Evolutionary conservation across 1,284 basidiomycete species (phyloP).

Genomic region (Tranzscheliella williamsii): DNA sequence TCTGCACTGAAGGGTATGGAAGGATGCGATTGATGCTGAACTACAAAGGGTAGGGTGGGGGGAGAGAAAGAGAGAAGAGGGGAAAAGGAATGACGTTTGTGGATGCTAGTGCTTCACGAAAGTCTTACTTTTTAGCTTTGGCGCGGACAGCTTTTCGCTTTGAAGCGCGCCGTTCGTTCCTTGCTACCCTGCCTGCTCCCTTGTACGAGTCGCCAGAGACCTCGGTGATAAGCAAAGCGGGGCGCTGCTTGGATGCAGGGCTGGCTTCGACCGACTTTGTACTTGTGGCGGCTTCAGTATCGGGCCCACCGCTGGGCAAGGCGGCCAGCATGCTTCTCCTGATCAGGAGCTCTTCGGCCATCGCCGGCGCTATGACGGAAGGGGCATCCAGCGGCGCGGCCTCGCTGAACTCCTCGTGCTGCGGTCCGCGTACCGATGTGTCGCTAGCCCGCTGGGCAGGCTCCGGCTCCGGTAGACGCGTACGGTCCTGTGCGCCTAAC

Average conservation of each 20-base stretch:
- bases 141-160: conserved; percentile 40
- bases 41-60: too few relatives aligned
- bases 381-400: conserved; percentile 12
- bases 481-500: conserved; percentile 41
- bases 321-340: conserved; percentile 25
- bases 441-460: conserved; percentile 19
- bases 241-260: conserved; percentile 1
- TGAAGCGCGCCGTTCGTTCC: conserved; percentile 29
- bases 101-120: too few relatives aligned
- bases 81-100: too few relatives aligned
- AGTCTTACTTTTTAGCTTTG: too few relatives aligned
- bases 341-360: conserved; percentile 13
- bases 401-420: conserved; percentile 48
- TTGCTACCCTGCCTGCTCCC: conserved; percentile 34
- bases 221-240: conserved; percentile 21
- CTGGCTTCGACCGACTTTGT: conserved; percentile 10
- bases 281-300: conserved; percentile 5
- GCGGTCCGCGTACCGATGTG: conserved; percentile 37
- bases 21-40: too few relatives aligned
- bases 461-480: conserved; percentile 24
- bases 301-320: conserved; percentile 33
- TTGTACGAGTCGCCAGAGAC: conserved; percentile 39
- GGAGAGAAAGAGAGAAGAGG: too few relatives aligned
- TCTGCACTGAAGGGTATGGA: too few relatives aligned
- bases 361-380: conserved; percentile 34